Evolutionary conservation across 257 asterid species (phyloP).

Genomic region (Eucommia ulmoides): DNA sequence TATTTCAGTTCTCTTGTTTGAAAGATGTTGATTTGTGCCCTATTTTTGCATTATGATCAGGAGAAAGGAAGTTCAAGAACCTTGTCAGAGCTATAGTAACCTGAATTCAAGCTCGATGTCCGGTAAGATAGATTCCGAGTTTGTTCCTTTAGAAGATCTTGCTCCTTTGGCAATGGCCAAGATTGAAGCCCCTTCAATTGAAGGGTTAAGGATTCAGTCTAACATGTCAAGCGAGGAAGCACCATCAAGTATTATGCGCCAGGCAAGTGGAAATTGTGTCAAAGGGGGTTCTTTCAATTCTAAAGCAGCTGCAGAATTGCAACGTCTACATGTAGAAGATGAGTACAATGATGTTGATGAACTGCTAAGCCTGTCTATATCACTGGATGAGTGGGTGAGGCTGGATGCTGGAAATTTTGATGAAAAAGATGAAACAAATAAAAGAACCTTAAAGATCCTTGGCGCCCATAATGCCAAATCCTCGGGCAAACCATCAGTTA

Average conservation of each 20-base stretch:
- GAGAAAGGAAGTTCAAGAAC: constrained; percentile 6
- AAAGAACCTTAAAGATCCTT: constrained; percentile 59
- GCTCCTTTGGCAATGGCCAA: no score
- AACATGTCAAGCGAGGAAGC: no score
- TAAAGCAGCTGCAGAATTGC: constrained; percentile 63
- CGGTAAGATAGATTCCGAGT: constrained; percentile 29
- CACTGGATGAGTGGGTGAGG: constrained; percentile 96
- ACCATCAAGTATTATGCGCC: constrained; percentile 24
- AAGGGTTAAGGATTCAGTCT: no score
- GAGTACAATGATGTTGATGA: constrained; percentile 70
- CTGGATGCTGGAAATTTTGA: constrained; percentile 85
- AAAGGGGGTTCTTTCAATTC: constrained; percentile 16
- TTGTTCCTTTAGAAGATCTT: constrained; percentile 38
- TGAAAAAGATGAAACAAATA: constrained; percentile 56
- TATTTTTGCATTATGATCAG: background rate
- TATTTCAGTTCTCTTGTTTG: constrained; percentile 10
- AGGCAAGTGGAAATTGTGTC: constrained; percentile 31
- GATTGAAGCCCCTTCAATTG: no score
- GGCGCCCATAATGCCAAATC: constrained; percentile 89
- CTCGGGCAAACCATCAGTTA: constrained; percentile 46
- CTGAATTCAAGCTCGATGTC: constrained; percentile 15
- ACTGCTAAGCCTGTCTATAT: constrained; percentile 72
- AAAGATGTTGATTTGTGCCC: background rate
- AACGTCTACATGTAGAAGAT: constrained; percentile 60
- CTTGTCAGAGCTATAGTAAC: constrained; percentile 11